phyloP scores from a whole-genome alignment of 192 early-diverging fungal genomes.

The Diversispora epigaea region DNA sequence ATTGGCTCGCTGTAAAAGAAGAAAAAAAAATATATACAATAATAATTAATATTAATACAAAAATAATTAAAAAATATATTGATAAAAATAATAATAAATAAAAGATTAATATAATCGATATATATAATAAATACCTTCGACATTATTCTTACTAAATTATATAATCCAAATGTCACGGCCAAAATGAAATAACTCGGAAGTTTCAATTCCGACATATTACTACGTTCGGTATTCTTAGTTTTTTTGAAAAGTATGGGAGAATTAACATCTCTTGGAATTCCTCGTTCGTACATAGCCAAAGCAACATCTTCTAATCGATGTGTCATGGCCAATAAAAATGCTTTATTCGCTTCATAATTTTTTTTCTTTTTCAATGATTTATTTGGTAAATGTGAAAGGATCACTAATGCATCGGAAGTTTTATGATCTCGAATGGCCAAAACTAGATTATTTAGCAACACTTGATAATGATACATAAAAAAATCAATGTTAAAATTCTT shows the following conservation, averaged over 20 bases:
- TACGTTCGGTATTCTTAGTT: constrained; percentile 28
- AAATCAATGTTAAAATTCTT: neutral
- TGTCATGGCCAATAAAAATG: constrained; percentile 47
- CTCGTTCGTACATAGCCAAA: constrained; percentile 42
- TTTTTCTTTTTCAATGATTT: constrained; percentile 45
- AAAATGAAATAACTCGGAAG: constrained; percentile 48
- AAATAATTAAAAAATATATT: neutral
- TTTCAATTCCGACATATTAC: constrained; percentile 34
- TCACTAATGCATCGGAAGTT: constrained; percentile 39
- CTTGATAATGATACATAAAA: constrained; percentile 16
- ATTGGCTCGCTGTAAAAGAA: constrained; percentile 37
- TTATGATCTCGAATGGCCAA: constrained; percentile 46
- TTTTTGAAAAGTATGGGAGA: constrained; percentile 42
- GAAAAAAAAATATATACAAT: neutral
- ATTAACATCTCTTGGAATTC: constrained; percentile 46
- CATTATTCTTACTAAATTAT: constrained; percentile 41
- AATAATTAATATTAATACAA: neutral
- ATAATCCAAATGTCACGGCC: constrained; percentile 42
- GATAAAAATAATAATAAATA: neutral
- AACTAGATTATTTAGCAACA: constrained; percentile 44
- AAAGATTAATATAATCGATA: neutral
- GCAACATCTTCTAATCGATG: constrained; percentile 45
- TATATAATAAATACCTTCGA: constrained; percentile 37
- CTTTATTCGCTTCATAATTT: constrained; percentile 37
- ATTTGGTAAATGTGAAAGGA: constrained; percentile 38